Percentiles rank a stretch among this genome's conserved stretches.
Conservation (phyloP, 208 protist genomes). For the Leishmania gerbilli region DNA sequence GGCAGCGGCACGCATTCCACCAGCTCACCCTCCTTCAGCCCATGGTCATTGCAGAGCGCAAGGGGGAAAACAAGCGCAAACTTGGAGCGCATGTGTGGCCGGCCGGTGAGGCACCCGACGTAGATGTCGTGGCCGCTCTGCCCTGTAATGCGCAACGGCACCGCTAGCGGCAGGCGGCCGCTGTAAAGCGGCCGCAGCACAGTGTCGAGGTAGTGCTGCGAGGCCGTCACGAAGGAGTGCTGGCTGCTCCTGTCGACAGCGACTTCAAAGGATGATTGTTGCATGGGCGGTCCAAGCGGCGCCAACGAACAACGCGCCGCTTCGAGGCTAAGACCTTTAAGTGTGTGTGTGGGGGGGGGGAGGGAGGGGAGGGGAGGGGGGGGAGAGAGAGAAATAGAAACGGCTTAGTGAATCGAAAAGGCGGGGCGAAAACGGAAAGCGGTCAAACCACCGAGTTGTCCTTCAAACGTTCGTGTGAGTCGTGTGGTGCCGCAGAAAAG, state of each 20-base stretch:
- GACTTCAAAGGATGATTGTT: conserved; percentile 57
- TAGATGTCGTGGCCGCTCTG: conserved; percentile 52
- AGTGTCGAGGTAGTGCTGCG: conserved; percentile 48
- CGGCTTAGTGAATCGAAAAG: not conserved
- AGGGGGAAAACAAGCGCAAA: conserved; percentile 61
- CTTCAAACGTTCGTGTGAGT: not conserved
- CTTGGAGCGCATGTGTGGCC: conserved; percentile 49
- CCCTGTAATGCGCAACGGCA: conserved; percentile 60
- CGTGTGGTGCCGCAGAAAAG: not conserved
- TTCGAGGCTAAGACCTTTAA: not conserved
- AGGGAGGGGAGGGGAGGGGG: no score
- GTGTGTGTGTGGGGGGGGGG: no score
- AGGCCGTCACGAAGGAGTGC: conserved; percentile 75
- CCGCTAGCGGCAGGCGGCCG: conserved; percentile 39
- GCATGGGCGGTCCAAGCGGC: conserved; percentile 9
- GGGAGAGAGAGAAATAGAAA: not conserved
- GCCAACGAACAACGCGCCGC: not conserved
- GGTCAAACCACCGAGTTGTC: not conserved
- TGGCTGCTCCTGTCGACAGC: conserved; percentile 50
- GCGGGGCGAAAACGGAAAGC: not conserved
- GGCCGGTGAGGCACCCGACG: conserved; percentile 70
- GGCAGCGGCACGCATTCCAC: conserved; percentile 62
- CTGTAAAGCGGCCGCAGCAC: conserved; percentile 52
- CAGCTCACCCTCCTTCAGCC: conserved; percentile 50
- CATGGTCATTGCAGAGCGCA: conserved; percentile 55